Evolutionary conservation across 768 basidiomycete genomes (phyloP).

Genomic region (Suillus subaureus): DNA sequence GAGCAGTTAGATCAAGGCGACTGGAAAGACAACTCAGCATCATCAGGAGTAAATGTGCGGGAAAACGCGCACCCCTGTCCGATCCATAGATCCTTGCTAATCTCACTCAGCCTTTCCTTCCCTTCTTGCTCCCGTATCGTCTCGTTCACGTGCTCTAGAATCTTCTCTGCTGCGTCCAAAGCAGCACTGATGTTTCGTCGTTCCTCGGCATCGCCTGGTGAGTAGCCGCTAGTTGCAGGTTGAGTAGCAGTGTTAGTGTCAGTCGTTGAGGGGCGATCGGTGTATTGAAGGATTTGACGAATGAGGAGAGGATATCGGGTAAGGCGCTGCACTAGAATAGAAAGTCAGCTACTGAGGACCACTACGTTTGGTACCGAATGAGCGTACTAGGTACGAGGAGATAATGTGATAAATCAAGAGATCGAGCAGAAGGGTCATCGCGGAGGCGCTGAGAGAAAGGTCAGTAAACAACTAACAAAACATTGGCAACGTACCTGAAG

Average conservation of each 20-base stretch:
- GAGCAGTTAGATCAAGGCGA: constrained; percentile 87
- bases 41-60: background rate
- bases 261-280: constrained; percentile 47
- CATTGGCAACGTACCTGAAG: constrained; percentile 52
- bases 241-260: background rate
- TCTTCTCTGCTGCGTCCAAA: constrained; percentile 65
- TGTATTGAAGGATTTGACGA: constrained; percentile 82
- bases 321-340: constrained; percentile 82
- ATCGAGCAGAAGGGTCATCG: constrained; percentile 76
- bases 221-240: background rate
- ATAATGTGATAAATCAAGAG: constrained; percentile 88
- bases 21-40: constrained; percentile 37
- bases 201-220: constrained; percentile 44
- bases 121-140: constrained; percentile 84
- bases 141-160: constrained; percentile 86
- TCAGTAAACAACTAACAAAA: constrained; percentile 1
- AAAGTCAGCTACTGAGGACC: background rate
- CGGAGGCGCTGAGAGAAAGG: constrained; percentile 57
- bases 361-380: background rate
- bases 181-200: constrained; percentile 54
- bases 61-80: constrained; percentile 69
- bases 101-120: constrained; percentile 65
- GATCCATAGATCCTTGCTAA: constrained; percentile 86
- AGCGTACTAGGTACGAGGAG: constrained; percentile 85
- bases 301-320: constrained; percentile 93